Base-by-base conservation (phyloP, 148 eudicot species). In the Rhododendron ferrugineum region DNA sequence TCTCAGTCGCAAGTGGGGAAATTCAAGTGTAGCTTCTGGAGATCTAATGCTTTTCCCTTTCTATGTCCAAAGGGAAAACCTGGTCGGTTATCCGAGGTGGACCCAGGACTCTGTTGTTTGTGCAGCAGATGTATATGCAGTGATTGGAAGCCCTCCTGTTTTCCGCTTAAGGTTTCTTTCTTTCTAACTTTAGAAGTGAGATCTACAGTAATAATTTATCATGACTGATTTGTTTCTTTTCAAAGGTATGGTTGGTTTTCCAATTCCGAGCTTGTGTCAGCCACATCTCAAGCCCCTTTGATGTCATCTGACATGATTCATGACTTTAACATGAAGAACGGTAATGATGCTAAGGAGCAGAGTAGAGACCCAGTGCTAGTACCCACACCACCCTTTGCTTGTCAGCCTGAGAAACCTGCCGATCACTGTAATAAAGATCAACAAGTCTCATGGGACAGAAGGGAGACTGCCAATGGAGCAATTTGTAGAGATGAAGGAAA, bases 1-100 rank as follows among this genome's bases (percentile, higher is more conserved):
- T 86, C 94, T 97, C 83, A 91, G 91, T 85, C 98, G 96, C 84
- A 97, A 97, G 88, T 97, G 99, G 99, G 99, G 98, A 50, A 90
- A 85, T 87, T 93, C 95, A 82, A 89, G 89, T 82, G 88, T 87
- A 60, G 96, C 92, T 47, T 84, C 88, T 83, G 94, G 96, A 84
- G 98, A 97, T 83, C 89, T 97, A 78, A 91, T 93, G 93, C 91
- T 97, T 50, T 93, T 95, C 54, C 98, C 99, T 84, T 93, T 86
- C 85, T 84, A 58, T 84, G 90, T 87, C 42, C 94, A 93, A 86
- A 89, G 91, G 80, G 94, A 91, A 84, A 97, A 93, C 87, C 78
- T 94, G 82, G 79, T 89, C 49, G 86, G 83, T 32, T 91, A 78
- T 88, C 92, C 91, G 82, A 92, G 92, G 87, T 97, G 99, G 99